Percentiles rank a stretch among this genome's conserved stretches.
These are phyloP conservation scores for Phytophthora constricta DNA, from an alignment of 352 stramenopile genomes.

Conservation along the genomic window DNA sequence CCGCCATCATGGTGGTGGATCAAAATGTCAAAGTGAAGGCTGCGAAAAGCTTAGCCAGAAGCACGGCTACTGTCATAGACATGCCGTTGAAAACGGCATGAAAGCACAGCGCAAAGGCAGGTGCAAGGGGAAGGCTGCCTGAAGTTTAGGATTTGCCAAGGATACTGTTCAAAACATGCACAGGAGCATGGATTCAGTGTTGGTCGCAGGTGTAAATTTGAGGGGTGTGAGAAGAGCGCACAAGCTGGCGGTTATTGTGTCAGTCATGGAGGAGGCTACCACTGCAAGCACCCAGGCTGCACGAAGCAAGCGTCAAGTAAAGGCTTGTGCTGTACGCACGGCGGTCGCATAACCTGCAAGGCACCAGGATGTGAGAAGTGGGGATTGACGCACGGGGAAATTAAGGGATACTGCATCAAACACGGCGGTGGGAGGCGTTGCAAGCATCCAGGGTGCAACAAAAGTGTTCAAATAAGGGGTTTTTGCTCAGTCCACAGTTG, in stretches of 20 bases:
- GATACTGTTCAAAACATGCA: conserved; percentile 32
- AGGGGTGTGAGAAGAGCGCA: conserved; percentile 27
- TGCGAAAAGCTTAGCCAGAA: conserved; percentile 28
- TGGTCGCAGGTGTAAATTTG: conserved; percentile 25
- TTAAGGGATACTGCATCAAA: conserved; percentile 38
- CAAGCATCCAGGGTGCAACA: conserved; percentile 31
- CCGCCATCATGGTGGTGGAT: conserved; percentile 11
- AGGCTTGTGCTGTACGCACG: conserved; percentile 29
- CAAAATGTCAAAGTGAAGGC: conserved; percentile 20
- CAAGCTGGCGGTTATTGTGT: conserved; percentile 28
- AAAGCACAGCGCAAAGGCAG: conserved; percentile 20
- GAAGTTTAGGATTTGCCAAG: conserved; percentile 24
- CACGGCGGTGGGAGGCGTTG: conserved; percentile 31
- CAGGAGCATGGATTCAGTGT: conserved; percentile 28
- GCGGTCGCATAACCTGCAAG: conserved; percentile 36
- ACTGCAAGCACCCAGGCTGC: conserved; percentile 29
- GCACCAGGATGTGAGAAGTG: conserved; percentile 27
- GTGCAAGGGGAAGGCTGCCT: conserved; percentile 32
- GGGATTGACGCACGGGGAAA: conserved; percentile 20
- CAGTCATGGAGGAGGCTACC: conserved; percentile 29
- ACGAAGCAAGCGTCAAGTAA: conserved; percentile 24
- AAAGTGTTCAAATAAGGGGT: conserved; percentile 30
- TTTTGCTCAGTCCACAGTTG: conserved; percentile 28
- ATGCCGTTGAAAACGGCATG: conserved; percentile 26
- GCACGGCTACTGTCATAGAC: conserved; percentile 32